Conservation (phyloP, 2,329 filamentous ascomycete genomes). For the Aspergillus sp. region DNA sequence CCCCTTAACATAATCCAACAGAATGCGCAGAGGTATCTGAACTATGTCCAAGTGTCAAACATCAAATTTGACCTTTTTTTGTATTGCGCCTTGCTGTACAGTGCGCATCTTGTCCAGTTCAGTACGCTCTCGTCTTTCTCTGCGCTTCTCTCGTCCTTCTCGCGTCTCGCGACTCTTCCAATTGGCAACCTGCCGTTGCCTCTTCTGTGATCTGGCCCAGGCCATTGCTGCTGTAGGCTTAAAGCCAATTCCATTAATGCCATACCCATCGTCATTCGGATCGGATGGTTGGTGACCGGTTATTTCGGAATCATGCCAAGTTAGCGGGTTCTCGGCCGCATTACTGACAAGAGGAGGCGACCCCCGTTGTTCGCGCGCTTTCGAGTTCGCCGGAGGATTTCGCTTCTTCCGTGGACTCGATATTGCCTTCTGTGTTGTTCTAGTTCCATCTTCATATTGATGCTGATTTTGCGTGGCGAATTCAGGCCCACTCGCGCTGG, state of each 20-base stretch:
- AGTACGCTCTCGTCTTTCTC: conserved; percentile 40
- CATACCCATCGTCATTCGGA: conserved; percentile 54
- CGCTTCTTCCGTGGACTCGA: conserved; percentile 18
- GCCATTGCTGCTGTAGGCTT: conserved; percentile 53
- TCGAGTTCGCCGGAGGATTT: conserved; percentile 12
- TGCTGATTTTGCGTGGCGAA: conserved; percentile 5
- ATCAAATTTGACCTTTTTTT: conserved; percentile 37
- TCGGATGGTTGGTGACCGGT: conserved; percentile 51
- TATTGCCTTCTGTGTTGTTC: conserved; percentile 9
- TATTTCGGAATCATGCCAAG: conserved; percentile 55
- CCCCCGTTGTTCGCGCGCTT: conserved; percentile 18
- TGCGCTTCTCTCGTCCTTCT: conserved; percentile 51
- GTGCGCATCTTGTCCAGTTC: conserved; percentile 18
- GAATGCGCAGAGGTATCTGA: conserved; percentile 1
- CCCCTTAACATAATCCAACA: background rate
- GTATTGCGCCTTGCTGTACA: conserved; percentile 22
- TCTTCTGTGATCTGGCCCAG: conserved; percentile 47
- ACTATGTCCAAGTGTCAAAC: conserved; percentile 12
- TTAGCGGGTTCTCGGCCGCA: conserved; percentile 26
- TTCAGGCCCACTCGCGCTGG: conserved; percentile 6
- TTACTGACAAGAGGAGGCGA: conserved; percentile 27
- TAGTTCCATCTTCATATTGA: conserved; percentile 4
- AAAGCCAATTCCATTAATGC: conserved; percentile 58
- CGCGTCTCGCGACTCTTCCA: conserved; percentile 52
- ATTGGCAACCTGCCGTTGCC: conserved; percentile 51